Base-by-base conservation (phyloP, 306 rosid genomes). In the Sicyos baderoa region DNA sequence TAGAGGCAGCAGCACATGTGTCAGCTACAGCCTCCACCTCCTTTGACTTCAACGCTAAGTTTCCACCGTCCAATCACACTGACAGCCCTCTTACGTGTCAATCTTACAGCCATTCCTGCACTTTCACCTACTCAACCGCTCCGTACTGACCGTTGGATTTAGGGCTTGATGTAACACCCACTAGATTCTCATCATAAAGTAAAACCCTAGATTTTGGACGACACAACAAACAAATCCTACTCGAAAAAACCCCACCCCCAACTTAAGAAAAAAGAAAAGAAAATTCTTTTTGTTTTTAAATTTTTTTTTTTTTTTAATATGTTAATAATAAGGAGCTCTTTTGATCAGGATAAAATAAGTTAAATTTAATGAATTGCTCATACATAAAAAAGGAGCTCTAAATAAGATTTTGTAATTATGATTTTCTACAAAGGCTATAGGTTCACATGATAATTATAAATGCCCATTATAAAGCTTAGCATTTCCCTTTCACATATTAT, bases 31-130 rank as follows among this genome's bases (percentile, higher is more conserved):
- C 52, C n/a, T 18, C 69, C 69, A 19, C 69, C 32, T 10, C 69
- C 16, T 17, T 63, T 63, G 69, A 42, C 69, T 63, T 63, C 50
- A 63, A 40, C 29, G 17, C 69, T 10, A 63, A 63, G 69, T 42
- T 63, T 63, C 32, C 23, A 35, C 19, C 14, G 23, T 37, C 7
- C 1, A 17, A 35, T 61, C 12, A 61, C 18, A 10, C 50, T 9
- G 32, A 63, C 69, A 40, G 17, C 15, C 50, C 16, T 63, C 5
- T 0, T 42, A 63, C 69, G 69, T 42, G 69, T 18, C 52, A 0
- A 3, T 52, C 10, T 63, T 0, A 2, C 19, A 32, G 40, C 17
- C 4, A 23, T 4, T 1, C 0, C n/a, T 21, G 42, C 25, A n/a
- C 68, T 35, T 61, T 61, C 22, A 16, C 12, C 49, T 0, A 14